These are phyloP conservation scores for Nevesoporus exiguus DNA, from an alignment of 768 basidiomycete species.

Conservation along the genomic window DNA sequence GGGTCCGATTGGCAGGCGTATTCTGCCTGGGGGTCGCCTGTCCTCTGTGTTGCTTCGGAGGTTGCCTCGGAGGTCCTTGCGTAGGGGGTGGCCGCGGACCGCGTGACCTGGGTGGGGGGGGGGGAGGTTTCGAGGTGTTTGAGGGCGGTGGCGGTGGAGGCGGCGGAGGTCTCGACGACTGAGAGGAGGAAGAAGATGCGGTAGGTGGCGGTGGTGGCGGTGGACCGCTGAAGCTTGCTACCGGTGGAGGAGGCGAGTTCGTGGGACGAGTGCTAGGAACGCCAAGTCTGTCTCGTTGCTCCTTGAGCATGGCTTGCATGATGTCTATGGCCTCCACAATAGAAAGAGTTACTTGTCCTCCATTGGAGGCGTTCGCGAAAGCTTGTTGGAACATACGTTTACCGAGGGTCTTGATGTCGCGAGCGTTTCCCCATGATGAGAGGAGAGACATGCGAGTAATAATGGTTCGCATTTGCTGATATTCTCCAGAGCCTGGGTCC, in stretches of 20 bases:
- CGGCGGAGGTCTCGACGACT: slow-evolving; percentile 21
- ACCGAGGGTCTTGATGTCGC: slow-evolving; percentile 55
- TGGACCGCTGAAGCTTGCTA: slow-evolving; percentile 18
- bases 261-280: slow-evolving; percentile 15
- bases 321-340: slow-evolving; percentile 5
- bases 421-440: slow-evolving; percentile 66
- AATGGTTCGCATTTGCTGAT: slow-evolving; percentile 13
- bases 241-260: slow-evolving; percentile 9
- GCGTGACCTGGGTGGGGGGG: slow-evolving; percentile 2
- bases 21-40: not conserved
- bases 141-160: slow-evolving; percentile 10
- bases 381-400: slow-evolving; percentile 16
- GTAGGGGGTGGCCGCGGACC: slow-evolving; percentile 8
- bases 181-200: slow-evolving; percentile 15
- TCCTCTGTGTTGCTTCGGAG: slow-evolving; percentile 1
- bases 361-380: slow-evolving; percentile 8
- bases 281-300: slow-evolving; percentile 21
- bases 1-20: slow-evolving; percentile 2
- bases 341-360: not conserved
- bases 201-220: slow-evolving; percentile 24
- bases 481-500: not conserved
- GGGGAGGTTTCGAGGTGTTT: not conserved
- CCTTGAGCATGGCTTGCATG: slow-evolving; percentile 15
- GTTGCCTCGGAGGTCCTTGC: slow-evolving; percentile 11
- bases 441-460: slow-evolving; percentile 42